Evolutionary conservation across 495 filamentous ascomycete species (phyloP).

Genomic region (Jackrogersella minutella): DNA sequence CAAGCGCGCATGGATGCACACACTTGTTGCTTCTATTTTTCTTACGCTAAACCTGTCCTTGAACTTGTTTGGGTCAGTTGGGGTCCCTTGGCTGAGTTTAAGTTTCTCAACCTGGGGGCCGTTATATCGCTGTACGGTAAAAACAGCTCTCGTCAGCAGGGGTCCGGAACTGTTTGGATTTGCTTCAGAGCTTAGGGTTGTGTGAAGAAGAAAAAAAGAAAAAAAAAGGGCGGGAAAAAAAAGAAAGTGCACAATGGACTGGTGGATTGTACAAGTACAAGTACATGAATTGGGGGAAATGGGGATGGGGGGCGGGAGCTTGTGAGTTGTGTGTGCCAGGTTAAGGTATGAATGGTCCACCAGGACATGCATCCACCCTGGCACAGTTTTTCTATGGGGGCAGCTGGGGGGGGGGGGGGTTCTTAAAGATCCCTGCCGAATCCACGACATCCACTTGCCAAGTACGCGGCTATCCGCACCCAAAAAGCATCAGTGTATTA

Average conservation of each 20-base stretch:
- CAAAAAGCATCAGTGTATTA: slow-evolving; percentile 20
- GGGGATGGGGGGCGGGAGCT: slow-evolving; percentile 34
- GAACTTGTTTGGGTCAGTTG: slow-evolving; percentile 24
- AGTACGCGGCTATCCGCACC: slow-evolving; percentile 39
- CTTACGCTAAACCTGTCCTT: slow-evolving; percentile 31
- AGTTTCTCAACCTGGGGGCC: too few species aligned
- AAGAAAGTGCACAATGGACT: too few species aligned
- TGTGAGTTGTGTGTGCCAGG: slow-evolving; percentile 37
- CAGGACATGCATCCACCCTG: slow-evolving; percentile 28
- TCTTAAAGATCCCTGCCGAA: slow-evolving; percentile 34
- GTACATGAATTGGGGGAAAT: neutral
- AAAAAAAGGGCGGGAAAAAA: too few species aligned
- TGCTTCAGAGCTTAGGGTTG: slow-evolving; percentile 30
- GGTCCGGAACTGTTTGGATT: slow-evolving; percentile 35
- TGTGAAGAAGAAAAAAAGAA: too few species aligned
- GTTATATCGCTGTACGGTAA: slow-evolving; percentile 11
- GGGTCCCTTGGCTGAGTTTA: slow-evolving; percentile 16
- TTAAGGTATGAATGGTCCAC: slow-evolving; percentile 31
- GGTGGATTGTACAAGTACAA: too few species aligned
- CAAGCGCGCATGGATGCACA: slow-evolving; percentile 30
- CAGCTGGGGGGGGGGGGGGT: too few species aligned
- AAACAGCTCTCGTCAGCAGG: slow-evolving; percentile 32
- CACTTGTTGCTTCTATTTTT: slow-evolving; percentile 30
- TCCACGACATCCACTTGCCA: slow-evolving; percentile 36
- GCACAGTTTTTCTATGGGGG: slow-evolving; percentile 27